Base-by-base conservation (phyloP, 192 early-diverging fungal species). In the Coemansia sp. region DNA sequence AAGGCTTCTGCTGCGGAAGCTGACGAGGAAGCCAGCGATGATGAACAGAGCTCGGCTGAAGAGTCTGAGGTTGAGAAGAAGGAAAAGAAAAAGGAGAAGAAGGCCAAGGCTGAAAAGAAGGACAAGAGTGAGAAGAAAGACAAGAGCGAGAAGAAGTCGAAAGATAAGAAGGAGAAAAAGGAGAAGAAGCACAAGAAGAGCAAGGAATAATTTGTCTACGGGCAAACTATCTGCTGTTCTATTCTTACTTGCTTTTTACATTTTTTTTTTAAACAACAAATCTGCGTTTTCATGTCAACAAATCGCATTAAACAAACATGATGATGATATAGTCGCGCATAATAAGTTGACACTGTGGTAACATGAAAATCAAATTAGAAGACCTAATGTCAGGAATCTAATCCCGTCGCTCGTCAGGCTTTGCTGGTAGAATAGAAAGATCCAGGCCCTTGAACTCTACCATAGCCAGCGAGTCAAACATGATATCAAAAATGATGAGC, bases 401-500 rank as follows among this genome's bases (percentile, higher is more conserved):
- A 30, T 64, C 57, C 21, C 73, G 78, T 54, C 59, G 71, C 61
- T 77, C 74, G 39, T 67, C 68, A 2, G 75, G 54, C 50, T 82
- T 82, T 6, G 61, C 66, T 1, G 80, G 74, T 20, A 71, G 24
- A 22, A 82, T 64, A 0, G 75, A 71, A 14, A 85, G 63, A 39
- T 85, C 84, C 22, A 85, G 61, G 4, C 68, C 68, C 56, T 71
- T 61, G 70, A 92, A 92, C 74, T 93, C 92, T 51, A 85, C 76
- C 64, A 85, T 80, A 64, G 86, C 85, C 25, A 89, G 83, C n/a
- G 88, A 88, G 63, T 92, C 90, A 65, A 88, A 92, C 62, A 85
- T 83, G 19, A 93, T 87, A 65, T 90, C 88, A 36, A 90, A 89
- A n/a, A 90, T 27, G 54, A 93, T 93, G 22, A 93, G 71, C 10